Base-by-base conservation (phyloP, 2,329 filamentous ascomycete genomes). In the Apiospora kogelbergensis region DNA sequence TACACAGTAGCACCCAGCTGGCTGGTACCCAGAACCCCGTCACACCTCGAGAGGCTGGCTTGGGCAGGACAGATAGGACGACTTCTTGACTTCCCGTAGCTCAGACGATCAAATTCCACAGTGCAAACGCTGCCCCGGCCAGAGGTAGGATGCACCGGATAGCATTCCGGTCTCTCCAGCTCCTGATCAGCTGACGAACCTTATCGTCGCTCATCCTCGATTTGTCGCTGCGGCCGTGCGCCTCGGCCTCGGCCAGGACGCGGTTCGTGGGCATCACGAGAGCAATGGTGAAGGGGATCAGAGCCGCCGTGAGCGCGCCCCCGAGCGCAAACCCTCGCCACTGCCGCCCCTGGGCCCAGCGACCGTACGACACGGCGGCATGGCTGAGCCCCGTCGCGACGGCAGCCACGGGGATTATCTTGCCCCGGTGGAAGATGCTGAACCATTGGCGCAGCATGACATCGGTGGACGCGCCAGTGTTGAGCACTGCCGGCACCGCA, bases 131-230 rank as follows among this genome's bases (percentile, higher is more conserved):
- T n/a, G 77, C 75, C 30, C 78, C 78, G 26, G 75, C 66, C 63
- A 78, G 68, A 68, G 75, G 74, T 53, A 76, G 70, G 24, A 73
- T 45, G 17, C 72, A 71, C 65, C 77, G 70, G 37, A 71, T 70
- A 63, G 73, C 63, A 66, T 78, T 78, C 64, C 77, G 67, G 15
- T 72, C 69, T 41, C 71, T 71, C 77, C 77, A 79, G 70, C 72
- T 74, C 67, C 68, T 69, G 42, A 77, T 68, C 66, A 79, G 73
- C 60, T 69, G 66, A 67, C 69, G 72, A 48, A 72, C 73, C 57
- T 72, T 72, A 60, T 72, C 73, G 20, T 74, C 70, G 66, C 73
- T 75, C 72, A 76, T 63, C 68, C 53, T 45, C 44, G 63, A 45
- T 30, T 44, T 22, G 24, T 37, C 20, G 15, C 44, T 70, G 57